These are phyloP conservation scores for Trichosporon coremiiforme DNA, from an alignment of 1,284 basidiomycete genomes.

Conservation along the genomic window DNA sequence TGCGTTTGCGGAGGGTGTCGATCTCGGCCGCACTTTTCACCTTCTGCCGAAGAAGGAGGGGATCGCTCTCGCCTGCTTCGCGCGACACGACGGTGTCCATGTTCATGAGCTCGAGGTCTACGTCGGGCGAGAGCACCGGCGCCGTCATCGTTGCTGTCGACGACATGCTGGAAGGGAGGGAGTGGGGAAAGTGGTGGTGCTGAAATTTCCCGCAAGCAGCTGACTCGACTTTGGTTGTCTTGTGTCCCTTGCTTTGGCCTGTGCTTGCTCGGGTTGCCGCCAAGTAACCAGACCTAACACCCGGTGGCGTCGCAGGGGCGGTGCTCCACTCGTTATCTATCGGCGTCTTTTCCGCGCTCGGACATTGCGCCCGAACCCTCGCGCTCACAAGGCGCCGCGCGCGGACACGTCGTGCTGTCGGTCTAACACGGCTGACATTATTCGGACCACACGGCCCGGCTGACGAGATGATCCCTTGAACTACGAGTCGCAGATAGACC, in stretches of 20 bases:
- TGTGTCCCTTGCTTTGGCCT: background rate
- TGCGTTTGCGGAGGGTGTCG: slow-evolving; percentile 39
- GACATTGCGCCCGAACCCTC: background rate
- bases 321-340: slow-evolving; percentile 14
- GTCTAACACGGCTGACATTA: background rate
- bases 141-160: background rate
- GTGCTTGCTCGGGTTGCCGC: background rate
- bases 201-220: background rate
- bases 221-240: background rate
- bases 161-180: background rate
- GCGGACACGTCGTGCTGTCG: background rate
- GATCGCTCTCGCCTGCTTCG: slow-evolving; percentile 56
- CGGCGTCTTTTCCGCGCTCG: slow-evolving; percentile 15
- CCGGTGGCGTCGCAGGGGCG: background rate
- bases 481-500: background rate
- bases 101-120: slow-evolving; percentile 48
- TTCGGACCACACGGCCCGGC: background rate
- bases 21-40: slow-evolving; percentile 55
- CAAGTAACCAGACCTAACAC: background rate
- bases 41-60: slow-evolving; percentile 54
- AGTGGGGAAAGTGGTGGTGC: background rate
- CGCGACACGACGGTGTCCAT: slow-evolving; percentile 40
- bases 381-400: too few species aligned
- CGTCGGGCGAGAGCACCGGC: slow-evolving; percentile 9
- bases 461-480: too few species aligned